Evolutionary conservation across 768 basidiomycete species (phyloP).

Genomic region (Suillus bovinus): DNA sequence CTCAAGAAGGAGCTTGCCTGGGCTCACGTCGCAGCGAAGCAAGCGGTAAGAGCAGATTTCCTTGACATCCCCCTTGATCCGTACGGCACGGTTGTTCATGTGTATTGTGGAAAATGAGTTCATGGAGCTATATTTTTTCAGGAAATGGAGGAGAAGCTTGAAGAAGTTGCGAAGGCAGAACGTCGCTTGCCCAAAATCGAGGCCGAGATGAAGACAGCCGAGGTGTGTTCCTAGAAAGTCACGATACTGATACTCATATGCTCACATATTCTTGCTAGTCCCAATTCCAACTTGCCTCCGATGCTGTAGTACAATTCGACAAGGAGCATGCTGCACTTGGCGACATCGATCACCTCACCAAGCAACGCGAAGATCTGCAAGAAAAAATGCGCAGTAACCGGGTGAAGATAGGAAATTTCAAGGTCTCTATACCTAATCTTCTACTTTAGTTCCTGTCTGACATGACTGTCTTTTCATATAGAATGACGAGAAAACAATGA

Average conservation of each 20-base stretch:
- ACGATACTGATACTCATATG: slow-evolving; percentile 6
- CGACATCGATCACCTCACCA: slow-evolving; percentile 48
- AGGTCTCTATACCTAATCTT: slow-evolving; percentile 35
- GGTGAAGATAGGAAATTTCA: slow-evolving; percentile 41
- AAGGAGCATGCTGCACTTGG: slow-evolving; percentile 42
- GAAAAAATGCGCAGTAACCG: slow-evolving; percentile 49
- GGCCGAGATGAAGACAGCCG: slow-evolving; percentile 37
- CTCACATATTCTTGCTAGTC: slow-evolving; percentile 25
- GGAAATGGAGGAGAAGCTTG: slow-evolving; percentile 46
- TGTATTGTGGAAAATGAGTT: background rate
- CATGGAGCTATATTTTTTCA: slow-evolving; percentile 16
- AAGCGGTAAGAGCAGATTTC: slow-evolving; percentile 45
- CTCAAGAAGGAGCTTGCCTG: slow-evolving; percentile 84
- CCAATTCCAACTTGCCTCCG: slow-evolving; percentile 33
- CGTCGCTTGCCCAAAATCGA: slow-evolving; percentile 42
- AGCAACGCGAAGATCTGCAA: slow-evolving; percentile 34
- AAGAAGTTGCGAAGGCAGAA: slow-evolving; percentile 40
- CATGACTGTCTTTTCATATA: slow-evolving; percentile 24
- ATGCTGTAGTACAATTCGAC: slow-evolving; percentile 40
- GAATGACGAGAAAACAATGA: slow-evolving; percentile 54
- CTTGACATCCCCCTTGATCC: background rate
- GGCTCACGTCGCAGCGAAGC: slow-evolving; percentile 77
- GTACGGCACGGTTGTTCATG: background rate
- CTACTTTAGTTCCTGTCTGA: slow-evolving; percentile 9
- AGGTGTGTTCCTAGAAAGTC: slow-evolving; percentile 32